phyloP scores from a whole-genome alignment of 192 early-diverging fungal genomes.

The Coemansia sp. region DNA sequence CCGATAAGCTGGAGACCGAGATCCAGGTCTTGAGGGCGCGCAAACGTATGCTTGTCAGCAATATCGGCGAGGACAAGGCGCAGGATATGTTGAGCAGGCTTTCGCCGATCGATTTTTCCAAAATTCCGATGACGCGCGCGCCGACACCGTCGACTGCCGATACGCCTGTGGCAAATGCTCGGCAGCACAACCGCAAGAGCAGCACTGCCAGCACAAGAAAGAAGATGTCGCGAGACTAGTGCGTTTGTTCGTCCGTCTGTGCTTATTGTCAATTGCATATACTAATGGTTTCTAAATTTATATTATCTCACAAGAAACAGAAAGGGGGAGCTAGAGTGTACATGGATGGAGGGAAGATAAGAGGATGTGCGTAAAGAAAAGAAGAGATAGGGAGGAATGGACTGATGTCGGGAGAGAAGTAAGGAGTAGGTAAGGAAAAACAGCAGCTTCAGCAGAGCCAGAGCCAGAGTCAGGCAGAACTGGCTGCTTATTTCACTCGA shows the following conservation, averaged over 20 bases:
- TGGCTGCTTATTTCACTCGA: slow-evolving; percentile 5
- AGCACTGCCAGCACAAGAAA: slow-evolving; percentile 46
- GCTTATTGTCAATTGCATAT: too few relatives aligned
- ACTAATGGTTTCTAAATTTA: too few relatives aligned
- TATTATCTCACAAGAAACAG: too few relatives aligned
- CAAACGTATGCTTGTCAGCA: slow-evolving; percentile 45
- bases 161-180: slow-evolving; percentile 2
- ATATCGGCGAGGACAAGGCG: slow-evolving; percentile 35
- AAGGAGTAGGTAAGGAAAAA: background rate
- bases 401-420: background rate
- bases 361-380: too few relatives aligned
- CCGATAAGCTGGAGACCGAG: slow-evolving; percentile 81
- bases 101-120: slow-evolving; percentile 31
- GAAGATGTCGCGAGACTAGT: slow-evolving; percentile 19
- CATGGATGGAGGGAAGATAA: too few relatives aligned
- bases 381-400: background rate
- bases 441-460: background rate
- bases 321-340: too few relatives aligned
- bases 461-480: background rate
- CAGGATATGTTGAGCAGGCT: slow-evolving; percentile 31
- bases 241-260: background rate
- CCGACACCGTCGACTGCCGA: slow-evolving; percentile 13
- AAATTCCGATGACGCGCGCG: slow-evolving; percentile 9
- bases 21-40: slow-evolving; percentile 55
- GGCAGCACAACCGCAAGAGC: slow-evolving; percentile 49